Evolutionary conservation across 2,329 filamentous ascomycete genomes (phyloP), one percentile per base, ranked within the genome.

Genomic region (Aschersonia sp.): DNA sequence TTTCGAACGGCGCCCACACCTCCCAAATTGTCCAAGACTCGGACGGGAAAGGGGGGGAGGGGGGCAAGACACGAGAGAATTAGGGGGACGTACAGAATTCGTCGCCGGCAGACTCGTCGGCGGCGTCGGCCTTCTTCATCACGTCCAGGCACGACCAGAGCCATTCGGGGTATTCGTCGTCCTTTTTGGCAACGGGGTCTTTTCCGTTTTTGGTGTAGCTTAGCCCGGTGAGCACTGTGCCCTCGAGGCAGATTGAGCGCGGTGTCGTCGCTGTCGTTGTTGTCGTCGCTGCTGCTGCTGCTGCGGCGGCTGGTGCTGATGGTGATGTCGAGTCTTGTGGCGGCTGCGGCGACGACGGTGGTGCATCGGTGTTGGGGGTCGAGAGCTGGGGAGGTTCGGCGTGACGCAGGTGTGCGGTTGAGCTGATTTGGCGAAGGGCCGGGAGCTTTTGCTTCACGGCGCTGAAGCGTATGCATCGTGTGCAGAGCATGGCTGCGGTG

Each of bases 81-180:
- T 7, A n/a, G 10, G 7, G 40, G 45, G 7, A 76, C 83, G 45
- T 76, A 90, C 86, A 89, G 63, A 87, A 92, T 55, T 88, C 73
- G 67, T 90, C 86, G 29, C 80, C 83, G 30, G 74, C 76, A 8
- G 71, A 72, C 9, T 70, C 73, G 4, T 71, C 75, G 4, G 66
- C 74, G 2, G 66, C 68, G 11, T 64, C 67, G 22, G 65, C 64
- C 59, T 73, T 77, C 63, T 77, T 75, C 64, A 77, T 69, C 49
- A 76, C 71, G 45, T 81, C 75, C 48, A 92, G 66, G 54, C 84
- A 79, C 4, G 66, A 71, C 87, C 87, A 94, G 51, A 94, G 64
- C 87, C 87, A 94, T 30, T 70, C 70, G 4, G 87, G 87, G 64
- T 94, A 94, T 51, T 84, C 83, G 29, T 79, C 71, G 55, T 94